Base-by-base conservation (phyloP, 192 early-diverging fungal species). In the Backusella parvicylindrica region DNA sequence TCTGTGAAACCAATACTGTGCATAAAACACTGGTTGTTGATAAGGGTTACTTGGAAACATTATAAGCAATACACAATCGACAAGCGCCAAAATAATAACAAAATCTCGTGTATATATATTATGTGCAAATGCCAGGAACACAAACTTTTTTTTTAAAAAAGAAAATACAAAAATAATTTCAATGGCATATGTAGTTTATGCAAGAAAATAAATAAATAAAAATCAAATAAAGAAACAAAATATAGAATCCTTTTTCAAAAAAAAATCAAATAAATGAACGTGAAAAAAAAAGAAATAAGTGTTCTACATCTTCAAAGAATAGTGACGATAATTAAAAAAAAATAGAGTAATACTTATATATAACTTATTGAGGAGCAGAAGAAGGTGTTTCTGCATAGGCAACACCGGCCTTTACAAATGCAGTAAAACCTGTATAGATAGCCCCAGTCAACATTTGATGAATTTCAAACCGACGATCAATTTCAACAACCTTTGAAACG, bases 401-500 rank as follows among this genome's bases (percentile, higher is more conserved):
- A 21, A 87, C 77, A 13, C 84, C 84, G 6, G 86, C 86, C 40
- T 84, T 87, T 76, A 87, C 82, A 33, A 83, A 73, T 8, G 84
- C 86, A 2, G 86, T 84, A 15, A 84, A 64, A 0, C 83, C 79
- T 0, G 81, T 84, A 43, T 83, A 87, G 26, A 86, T 35, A 31
- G 81, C 81, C 43, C 86, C 83, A 1, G 83, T 81, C 18, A 87
- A 81, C 49, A 76, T 82, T 75, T 84, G 83, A 47, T 87, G 86
- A 49, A 87, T 78, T 15, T 84, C 83, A 74, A 86, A 87, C 32
- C 86, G 83, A 64, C 83, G 83, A 63, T 87, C 86, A 16, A 87
- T 72, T 60, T 87, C 81, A 53, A 87, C 73, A 21, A 82, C 84
- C 64, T 81, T 78, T 56, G 80, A 82, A 6, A 87, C 79, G 31